Percentiles rank a stretch among this genome's conserved stretches.
These are phyloP conservation scores for Pythium chondricola DNA, from an alignment of 352 stramenopile species.

Conservation along the genomic window DNA sequence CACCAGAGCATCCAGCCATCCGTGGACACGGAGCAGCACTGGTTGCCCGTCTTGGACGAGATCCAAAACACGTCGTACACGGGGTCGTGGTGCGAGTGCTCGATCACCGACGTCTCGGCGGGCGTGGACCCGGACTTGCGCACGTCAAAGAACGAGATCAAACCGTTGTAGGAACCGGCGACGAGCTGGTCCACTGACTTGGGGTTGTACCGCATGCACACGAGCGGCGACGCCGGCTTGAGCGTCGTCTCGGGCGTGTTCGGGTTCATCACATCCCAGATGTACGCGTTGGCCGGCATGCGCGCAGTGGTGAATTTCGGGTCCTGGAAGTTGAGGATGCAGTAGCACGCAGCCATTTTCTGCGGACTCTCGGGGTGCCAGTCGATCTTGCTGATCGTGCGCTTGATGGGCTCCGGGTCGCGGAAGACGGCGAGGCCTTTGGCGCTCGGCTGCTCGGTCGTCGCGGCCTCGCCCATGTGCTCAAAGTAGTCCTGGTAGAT, in stretches of 20 bases:
- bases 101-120: constrained; percentile 91
- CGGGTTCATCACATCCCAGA: constrained; percentile 97
- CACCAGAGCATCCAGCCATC: constrained; percentile 92
- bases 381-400: constrained; percentile 94
- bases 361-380: constrained; percentile 95
- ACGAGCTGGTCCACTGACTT: constrained; percentile 96
- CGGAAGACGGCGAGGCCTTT: constrained; percentile 96
- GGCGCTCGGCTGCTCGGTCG: constrained; percentile 92
- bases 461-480: constrained; percentile 87
- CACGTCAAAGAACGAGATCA: constrained; percentile 96
- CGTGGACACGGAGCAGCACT: constrained; percentile 95
- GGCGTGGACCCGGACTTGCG: constrained; percentile 87
- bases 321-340: constrained; percentile 95
- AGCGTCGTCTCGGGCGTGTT: constrained; percentile 95
- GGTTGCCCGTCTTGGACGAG: constrained; percentile 94
- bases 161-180: constrained; percentile 94
- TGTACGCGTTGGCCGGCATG: constrained; percentile 87
- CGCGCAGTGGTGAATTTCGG: constrained; percentile 82
- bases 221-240: constrained; percentile 82
- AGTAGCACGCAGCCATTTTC: constrained; percentile 97
- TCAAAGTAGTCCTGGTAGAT: constrained; percentile 97
- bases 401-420: constrained; percentile 91
- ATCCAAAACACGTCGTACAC: constrained; percentile 97
- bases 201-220: constrained; percentile 94
- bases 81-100: constrained; percentile 96